Base-by-base conservation (phyloP, 2,329 filamentous ascomycete genomes). In the Cryphonectria radicalis region DNA sequence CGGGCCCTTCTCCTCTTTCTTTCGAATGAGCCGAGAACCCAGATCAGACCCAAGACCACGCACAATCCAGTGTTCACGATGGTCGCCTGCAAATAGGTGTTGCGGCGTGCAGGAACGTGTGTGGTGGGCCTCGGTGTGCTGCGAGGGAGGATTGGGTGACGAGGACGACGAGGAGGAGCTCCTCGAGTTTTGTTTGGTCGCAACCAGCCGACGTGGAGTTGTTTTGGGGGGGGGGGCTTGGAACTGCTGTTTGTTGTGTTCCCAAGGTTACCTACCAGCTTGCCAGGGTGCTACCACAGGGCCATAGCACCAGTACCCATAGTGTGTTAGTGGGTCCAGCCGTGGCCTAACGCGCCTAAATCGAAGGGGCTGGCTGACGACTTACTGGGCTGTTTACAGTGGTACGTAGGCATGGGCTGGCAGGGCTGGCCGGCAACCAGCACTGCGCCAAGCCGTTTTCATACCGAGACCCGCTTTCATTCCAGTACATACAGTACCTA, bases 181-280 rank as follows among this genome's bases (percentile, higher is more conserved):
- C 43, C 59, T 62, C 59, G 59, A 62, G 59, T 62, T 62, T 62
- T 62, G 59, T 62, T 62, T 62, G 32, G 59, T 62, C 22, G 59
- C 35, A 62, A n/a, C 25, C 35, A 40, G 59, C 35, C 22, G 35
- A 59, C 55, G 55, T 59, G 55, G 55, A 59, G 25, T 32, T 59
- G 55, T 50, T 50, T 50, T 50, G 53, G 53, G 53, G n/a, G 50
- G 2, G n/a, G 43, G 14, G 17, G 43, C n/a, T n/a, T n/a, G n/a
- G n/a, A n/a, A n/a, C n/a, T n/a, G n/a, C n/a, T n/a, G n/a, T n/a
- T 4, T 46, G 43, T 46, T 55, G 50, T 57, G 53, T 57, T 57
- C 53, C 53, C 53, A 57, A 57, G 53, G 53, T 28, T 25, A 57
- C 53, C 65, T 59, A 17, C 32, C 57, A 19, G 25, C 57, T 25